These are phyloP conservation scores for Petunia axillaris DNA, from an alignment of 257 asterid genomes.

Conservation along the genomic window DNA sequence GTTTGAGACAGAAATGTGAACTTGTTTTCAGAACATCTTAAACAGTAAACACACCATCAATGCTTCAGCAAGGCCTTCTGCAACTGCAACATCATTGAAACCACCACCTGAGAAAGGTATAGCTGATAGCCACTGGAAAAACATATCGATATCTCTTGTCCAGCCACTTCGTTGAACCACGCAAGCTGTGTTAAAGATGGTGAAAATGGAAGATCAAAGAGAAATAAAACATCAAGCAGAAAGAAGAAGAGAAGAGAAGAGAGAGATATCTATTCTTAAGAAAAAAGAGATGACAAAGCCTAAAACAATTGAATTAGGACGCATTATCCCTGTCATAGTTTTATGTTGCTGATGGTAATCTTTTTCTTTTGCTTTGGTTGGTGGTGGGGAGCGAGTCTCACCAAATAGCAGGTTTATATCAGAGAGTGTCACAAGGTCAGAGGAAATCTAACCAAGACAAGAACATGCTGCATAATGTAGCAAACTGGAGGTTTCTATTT, in stretches of 20 bases:
- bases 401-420: neutral
- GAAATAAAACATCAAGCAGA: neutral
- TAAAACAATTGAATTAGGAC: neutral
- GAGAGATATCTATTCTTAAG: neutral
- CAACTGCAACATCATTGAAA: conserved; percentile 83
- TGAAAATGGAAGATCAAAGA: conserved; percentile 22
- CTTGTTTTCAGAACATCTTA: neutral
- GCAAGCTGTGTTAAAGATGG: conserved; percentile 55
- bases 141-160: conserved; percentile 79
- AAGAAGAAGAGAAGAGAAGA: conserved; percentile 29
- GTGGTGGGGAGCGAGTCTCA: neutral
- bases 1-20: neutral
- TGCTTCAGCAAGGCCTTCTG: conserved; percentile 97
- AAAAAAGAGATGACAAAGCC: conserved; percentile 16
- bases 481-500: neutral
- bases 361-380: neutral
- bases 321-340: neutral
- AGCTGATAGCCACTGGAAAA: conserved; percentile 89
- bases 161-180: conserved; percentile 88
- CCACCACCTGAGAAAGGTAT: conserved; percentile 90
- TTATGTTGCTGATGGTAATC: neutral
- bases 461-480: neutral
- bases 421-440: neutral
- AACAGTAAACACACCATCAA: conserved; percentile 59
- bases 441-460: neutral